Evolutionary conservation across 225 moss, liverwort and hornwort species (phyloP), one percentile per base, ranked within the genome.

Genomic region (Thuidium tamariscinum): DNA sequence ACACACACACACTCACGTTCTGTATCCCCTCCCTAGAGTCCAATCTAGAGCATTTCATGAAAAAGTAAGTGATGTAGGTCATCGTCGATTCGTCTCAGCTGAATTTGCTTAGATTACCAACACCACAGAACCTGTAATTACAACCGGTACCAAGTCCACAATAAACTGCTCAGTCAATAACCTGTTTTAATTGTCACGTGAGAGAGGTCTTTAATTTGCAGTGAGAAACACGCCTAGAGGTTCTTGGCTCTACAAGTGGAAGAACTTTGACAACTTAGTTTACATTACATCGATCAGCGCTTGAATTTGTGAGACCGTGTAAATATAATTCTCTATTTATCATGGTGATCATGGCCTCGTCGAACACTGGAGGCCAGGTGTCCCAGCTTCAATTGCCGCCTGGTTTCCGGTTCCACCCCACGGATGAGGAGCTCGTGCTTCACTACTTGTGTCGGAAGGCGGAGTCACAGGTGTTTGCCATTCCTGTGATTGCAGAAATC

Each of bases 331-430:
- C 7, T 26, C 17, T 18, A 59, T 77, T 30, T 1, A 25, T 42
- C 36, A 92, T 94, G 93, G 91, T 94, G 89, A 89, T 91, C 37
- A 91, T 92, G 89, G 88, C 91, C 34, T 52, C 91, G 44, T 69
- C 93, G 80, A 62, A 39, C n/a, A 74, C 39, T 27, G 91, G 89
- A 81, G 95, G 94, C 15, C 83, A 91, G 29, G 92, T 91, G 42
- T 86, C 94, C 36, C 93, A 96, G 85, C 93, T 99, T 13, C 94
- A 95, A 22, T 83, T 99, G 88, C 99, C 99, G 34, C 96, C 97
- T 9, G 99, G 99, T 19, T 99, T 99, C 83, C 95, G 99, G 74
- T 99, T 99, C 85, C 99, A 99, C 83, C 99, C 99, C 5, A 99
- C 99, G 26, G 99, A 99, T 49, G 99, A 99, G 81, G 99, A 99